A percentile compares a stretch with the other conserved stretches of the same genome.
Evolutionary conservation across 116 monocot species (phyloP).

Genomic region (Dioscorea cayenensis): DNA sequence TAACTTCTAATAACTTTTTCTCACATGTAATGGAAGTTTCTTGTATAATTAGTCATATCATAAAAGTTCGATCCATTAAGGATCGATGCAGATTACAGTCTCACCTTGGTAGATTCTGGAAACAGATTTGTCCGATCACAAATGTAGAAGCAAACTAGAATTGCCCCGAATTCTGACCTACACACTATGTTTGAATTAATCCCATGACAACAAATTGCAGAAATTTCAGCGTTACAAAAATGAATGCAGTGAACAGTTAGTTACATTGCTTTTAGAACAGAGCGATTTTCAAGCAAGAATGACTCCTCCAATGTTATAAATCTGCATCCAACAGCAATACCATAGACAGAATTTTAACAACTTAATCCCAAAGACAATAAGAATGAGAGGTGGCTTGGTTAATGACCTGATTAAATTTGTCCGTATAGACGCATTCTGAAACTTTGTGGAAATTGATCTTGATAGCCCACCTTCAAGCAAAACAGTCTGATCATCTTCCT

Average conservation of each 20-base stretch:
- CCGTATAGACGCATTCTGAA: conserved; percentile 40
- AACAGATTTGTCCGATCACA: conserved; percentile 90
- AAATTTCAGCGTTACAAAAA: not conserved
- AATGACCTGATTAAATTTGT: conserved; percentile 61
- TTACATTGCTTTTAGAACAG: conserved; percentile 72
- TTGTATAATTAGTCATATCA: no score
- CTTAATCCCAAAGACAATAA: not conserved
- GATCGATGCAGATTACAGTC: no score
- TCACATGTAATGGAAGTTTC: no score
- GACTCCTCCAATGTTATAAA: conserved; percentile 88
- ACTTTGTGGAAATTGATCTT: conserved; percentile 61
- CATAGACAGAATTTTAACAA: not conserved
- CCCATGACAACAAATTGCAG: no score
- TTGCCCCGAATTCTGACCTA: conserved; percentile 84
- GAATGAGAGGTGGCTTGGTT: not conserved
- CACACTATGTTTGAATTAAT: conserved; percentile 3
- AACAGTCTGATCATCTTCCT: conserved; percentile 63
- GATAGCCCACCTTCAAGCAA: conserved; percentile 74
- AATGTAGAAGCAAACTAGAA: conserved; percentile 75
- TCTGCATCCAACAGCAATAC: conserved; percentile 24
- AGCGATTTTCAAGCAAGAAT: conserved; percentile 82
- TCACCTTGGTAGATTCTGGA: conserved; percentile 67
- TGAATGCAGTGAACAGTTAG: conserved; percentile 7
- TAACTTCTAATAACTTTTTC: no score
- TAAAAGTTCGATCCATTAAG: no score